Evolutionary conservation across 495 filamentous ascomycete species (phyloP).

Genomic region (Penicillium cataractarum): DNA sequence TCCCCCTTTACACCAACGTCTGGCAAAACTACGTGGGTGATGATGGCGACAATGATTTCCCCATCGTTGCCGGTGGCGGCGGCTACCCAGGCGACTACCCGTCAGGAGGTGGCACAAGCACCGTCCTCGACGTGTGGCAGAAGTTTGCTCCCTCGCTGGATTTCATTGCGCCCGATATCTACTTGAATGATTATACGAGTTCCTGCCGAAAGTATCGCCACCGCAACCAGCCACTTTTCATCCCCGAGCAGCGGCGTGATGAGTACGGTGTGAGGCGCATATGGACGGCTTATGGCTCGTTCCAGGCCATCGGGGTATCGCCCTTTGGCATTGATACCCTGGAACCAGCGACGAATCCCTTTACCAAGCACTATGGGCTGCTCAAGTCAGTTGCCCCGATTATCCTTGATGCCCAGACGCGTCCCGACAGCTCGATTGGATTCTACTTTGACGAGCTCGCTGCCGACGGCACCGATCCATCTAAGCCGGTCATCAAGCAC

Average conservation of each 20-base stretch:
- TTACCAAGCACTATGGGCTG: constrained; percentile 45
- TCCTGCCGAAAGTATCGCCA: constrained; percentile 48
- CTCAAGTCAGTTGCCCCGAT: constrained; percentile 36
- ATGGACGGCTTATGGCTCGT: constrained; percentile 47
- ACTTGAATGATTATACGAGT: constrained; percentile 47
- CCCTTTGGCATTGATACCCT: constrained; percentile 55
- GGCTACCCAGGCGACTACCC: constrained; percentile 50
- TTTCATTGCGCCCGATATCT: constrained; percentile 54
- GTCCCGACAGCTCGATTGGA: constrained; percentile 39
- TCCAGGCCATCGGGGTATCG: constrained; percentile 44
- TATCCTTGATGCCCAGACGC: constrained; percentile 47
- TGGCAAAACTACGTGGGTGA: constrained; percentile 46
- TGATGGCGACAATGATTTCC: constrained; percentile 34
- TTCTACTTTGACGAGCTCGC: constrained; percentile 53
- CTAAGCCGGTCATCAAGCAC: constrained; percentile 23
- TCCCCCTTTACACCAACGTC: constrained; percentile 53
- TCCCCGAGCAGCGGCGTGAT: constrained; percentile 54
- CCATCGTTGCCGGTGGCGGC: constrained; percentile 48
- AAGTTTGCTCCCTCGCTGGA: constrained; percentile 46
- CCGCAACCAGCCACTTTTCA: constrained; percentile 51
- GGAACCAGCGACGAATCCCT: constrained; percentile 34
- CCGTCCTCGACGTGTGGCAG: constrained; percentile 52
- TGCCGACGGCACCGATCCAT: constrained; percentile 26
- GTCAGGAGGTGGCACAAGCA: constrained; percentile 43
- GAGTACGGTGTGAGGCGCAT: constrained; percentile 51